Conservation (phyloP, 768 basidiomycete genomes). For the Mrakia hoshinonis region DNA sequence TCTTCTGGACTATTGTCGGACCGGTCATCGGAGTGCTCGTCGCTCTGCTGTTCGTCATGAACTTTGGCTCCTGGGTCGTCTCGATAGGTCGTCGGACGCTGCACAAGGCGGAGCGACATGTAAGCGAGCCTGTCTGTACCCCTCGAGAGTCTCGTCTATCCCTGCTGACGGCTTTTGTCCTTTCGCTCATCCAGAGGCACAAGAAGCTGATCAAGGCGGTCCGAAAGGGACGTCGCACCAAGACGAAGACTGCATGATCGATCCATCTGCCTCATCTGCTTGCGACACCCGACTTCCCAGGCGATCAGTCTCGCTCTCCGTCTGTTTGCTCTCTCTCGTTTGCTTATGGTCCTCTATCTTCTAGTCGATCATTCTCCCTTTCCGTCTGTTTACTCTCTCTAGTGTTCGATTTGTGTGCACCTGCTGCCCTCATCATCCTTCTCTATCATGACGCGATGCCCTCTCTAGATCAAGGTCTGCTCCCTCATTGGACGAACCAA, state of each 20-base stretch:
- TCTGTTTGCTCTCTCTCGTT: neutral
- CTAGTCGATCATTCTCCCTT: no score
- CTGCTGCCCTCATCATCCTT: neutral
- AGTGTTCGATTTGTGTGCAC: no score
- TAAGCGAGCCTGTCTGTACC: neutral
- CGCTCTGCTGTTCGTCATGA: slow-evolving; percentile 2
- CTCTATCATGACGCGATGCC: neutral
- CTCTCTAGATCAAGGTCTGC: no score
- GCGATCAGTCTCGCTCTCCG: neutral
- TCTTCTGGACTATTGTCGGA: neutral
- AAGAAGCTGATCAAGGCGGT: slow-evolving; percentile 10
- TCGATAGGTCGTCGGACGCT: neutral
- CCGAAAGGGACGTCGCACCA: neutral
- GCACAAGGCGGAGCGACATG: slow-evolving; percentile 12
- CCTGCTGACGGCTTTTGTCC: neutral
- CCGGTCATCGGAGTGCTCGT: slow-evolving; percentile 14
- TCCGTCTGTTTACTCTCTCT: no score
- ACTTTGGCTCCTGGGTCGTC: slow-evolving; percentile 16
- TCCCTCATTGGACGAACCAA: no score
- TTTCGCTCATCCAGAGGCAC: slow-evolving; percentile 1
- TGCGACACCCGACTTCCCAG: no score
- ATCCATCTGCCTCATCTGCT: no score
- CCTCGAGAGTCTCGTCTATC: neutral
- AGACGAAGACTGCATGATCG: neutral
- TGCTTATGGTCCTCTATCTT: neutral